Conservation (phyloP, 305 asterid genomes). For the Ilex paraguariensis region DNA sequence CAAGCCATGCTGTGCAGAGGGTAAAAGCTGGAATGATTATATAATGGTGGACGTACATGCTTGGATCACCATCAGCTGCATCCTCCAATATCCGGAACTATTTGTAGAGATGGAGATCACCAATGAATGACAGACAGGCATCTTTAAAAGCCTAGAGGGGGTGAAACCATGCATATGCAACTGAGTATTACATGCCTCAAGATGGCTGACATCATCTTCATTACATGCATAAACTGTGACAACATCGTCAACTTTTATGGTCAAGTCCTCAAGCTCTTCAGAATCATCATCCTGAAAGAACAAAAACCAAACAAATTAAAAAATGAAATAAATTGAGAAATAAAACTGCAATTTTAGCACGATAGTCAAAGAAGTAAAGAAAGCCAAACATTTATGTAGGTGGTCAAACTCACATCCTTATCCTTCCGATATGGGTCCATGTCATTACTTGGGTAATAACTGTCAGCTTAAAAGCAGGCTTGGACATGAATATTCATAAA, state of each 20-base stretch:
- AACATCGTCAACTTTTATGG: slow-evolving; percentile 70
- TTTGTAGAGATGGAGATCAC: slow-evolving; percentile 11
- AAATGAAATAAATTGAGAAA: too few species aligned
- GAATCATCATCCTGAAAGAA: slow-evolving; percentile 69
- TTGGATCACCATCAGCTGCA: slow-evolving; percentile 39
- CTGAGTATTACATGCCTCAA: slow-evolving; percentile 58
- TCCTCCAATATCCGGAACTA: slow-evolving; percentile 86
- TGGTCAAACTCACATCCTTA: slow-evolving; percentile 36
- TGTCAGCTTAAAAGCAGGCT: slow-evolving; percentile 36
- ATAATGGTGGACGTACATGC: slow-evolving; percentile 80
- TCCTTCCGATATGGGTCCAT: slow-evolving; percentile 78
- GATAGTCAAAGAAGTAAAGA: not conserved
- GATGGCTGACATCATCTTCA: slow-evolving; percentile 90
- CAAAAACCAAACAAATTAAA: slow-evolving; percentile 1
- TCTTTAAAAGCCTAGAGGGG: too few species aligned
- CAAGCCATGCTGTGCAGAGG: slow-evolving; percentile 89
- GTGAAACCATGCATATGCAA: too few species aligned
- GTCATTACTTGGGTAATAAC: slow-evolving; percentile 64
- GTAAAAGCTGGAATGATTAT: slow-evolving; percentile 88
- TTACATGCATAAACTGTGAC: slow-evolving; percentile 77
- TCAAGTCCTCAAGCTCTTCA: slow-evolving; percentile 77
- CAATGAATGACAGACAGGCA: not conserved
- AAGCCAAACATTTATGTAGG: slow-evolving; percentile 2
- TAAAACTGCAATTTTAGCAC: too few species aligned
- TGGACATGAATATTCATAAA: too few species aligned